Evolutionary conservation across 805 yeast species (phyloP).

Genomic region (Yarrowia porcina): DNA sequence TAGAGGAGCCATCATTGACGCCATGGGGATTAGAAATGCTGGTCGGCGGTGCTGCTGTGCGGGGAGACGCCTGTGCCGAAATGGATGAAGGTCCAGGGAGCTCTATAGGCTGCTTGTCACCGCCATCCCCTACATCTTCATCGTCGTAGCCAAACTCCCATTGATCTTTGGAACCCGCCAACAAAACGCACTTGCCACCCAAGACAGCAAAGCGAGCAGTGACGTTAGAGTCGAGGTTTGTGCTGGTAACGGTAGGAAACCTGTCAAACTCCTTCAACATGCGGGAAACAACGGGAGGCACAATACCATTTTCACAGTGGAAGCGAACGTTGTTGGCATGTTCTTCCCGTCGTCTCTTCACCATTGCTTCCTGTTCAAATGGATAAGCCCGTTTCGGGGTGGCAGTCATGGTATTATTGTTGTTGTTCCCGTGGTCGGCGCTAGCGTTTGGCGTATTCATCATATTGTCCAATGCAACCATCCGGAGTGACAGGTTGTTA

Average conservation of each 20-base stretch:
- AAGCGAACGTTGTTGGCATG: neutral
- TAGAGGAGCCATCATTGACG: neutral
- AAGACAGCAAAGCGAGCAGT: neutral
- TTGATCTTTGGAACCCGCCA: neutral
- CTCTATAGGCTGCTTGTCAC: neutral
- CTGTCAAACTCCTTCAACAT: neutral
- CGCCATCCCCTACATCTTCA: neutral
- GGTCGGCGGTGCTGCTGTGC: neutral
- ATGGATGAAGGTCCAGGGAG: neutral
- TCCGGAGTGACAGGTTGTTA: neutral
- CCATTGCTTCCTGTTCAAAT: neutral
- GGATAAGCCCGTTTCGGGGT: neutral
- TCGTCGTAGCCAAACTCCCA: constrained; percentile 2
- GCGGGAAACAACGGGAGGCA: neutral
- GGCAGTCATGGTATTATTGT: neutral
- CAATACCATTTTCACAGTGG: neutral
- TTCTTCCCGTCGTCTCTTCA: neutral
- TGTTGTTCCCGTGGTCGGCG: no score
- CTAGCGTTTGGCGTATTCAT: neutral
- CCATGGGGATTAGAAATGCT: neutral
- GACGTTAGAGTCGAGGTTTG: neutral
- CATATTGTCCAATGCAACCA: no score
- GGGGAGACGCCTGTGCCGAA: neutral
- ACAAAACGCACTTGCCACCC: neutral
- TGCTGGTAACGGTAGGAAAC: neutral